These are phyloP conservation scores for Castanospermum australe DNA, from an alignment of 306 rosid genomes.

Conservation along the genomic window DNA sequence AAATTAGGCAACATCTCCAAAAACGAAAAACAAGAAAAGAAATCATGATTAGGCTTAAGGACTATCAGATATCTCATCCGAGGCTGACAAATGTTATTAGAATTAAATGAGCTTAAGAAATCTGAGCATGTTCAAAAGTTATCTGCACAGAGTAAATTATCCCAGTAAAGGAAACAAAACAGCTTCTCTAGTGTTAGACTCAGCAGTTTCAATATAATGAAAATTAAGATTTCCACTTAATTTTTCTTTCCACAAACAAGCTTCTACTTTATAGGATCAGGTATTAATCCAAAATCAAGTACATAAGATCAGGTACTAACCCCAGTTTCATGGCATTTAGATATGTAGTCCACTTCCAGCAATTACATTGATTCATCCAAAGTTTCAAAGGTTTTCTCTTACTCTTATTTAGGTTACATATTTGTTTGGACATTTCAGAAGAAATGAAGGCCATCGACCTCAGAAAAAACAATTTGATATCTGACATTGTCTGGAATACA, in stretches of 20 bases:
- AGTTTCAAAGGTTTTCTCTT: background rate
- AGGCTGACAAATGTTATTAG: background rate
- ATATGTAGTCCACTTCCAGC: background rate
- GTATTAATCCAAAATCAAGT: background rate
- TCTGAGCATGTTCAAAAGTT: background rate
- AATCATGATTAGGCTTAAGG: background rate
- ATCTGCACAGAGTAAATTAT: background rate
- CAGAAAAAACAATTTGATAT: background rate
- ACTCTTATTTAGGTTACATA: background rate
- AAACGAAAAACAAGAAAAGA: background rate
- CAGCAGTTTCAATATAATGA: background rate
- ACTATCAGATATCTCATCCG: background rate
- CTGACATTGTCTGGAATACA: conserved; percentile 1
- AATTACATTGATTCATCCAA: too few species aligned
- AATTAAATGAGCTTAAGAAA: background rate
- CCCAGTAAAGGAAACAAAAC: background rate
- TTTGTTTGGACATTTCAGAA: background rate
- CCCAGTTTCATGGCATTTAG: background rate
- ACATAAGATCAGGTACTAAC: background rate
- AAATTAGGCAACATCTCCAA: background rate
- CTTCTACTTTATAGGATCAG: background rate
- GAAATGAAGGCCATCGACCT: background rate
- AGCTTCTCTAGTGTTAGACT: background rate
- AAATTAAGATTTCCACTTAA: background rate
- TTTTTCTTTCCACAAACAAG: background rate